Evolutionary conservation across 23 red algal genomes (phyloP).

Genomic region (Gracilaria domingensis): DNA sequence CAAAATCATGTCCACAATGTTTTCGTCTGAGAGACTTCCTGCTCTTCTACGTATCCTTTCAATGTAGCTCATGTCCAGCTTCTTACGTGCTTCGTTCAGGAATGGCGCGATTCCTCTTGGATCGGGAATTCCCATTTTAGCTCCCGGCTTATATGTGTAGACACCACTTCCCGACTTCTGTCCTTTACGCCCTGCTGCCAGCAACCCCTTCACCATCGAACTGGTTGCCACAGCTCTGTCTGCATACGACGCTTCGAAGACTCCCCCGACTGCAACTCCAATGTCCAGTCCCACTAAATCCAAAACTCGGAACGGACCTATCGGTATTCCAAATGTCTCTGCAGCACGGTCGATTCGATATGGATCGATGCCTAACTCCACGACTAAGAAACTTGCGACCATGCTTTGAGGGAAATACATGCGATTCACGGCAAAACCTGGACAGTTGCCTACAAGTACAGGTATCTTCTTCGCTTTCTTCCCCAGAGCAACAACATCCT

Average conservation of each 20-base stretch:
- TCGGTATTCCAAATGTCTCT: conserved; percentile 93
- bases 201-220: conserved; percentile 50
- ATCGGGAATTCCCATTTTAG: conserved; percentile 66
- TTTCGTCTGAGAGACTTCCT: conserved; percentile 55
- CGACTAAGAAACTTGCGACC: conserved; percentile 82
- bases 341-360: conserved; percentile 88
- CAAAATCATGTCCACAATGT: conserved; percentile 90
- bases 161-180: conserved; percentile 94
- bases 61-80: conserved; percentile 4
- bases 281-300: conserved; percentile 99
- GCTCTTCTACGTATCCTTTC: conserved; percentile 3
- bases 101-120: conserved; percentile 60
- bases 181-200: conserved; percentile 87
- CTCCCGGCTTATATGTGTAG: conserved; percentile 70
- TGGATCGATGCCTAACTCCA: conserved; percentile 83
- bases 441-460: conserved; percentile 97
- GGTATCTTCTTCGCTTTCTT: conserved; percentile 96
- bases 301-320: conserved; percentile 92
- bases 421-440: conserved; percentile 98
- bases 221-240: conserved; percentile 76
- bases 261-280: conserved; percentile 79
- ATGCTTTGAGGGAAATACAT: conserved; percentile 99
- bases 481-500: conserved; percentile 79
- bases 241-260: conserved; percentile 87
- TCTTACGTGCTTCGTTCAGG: conserved; percentile 58